phyloP scores from a whole-genome alignment of 108 stramenopile species.

The Epipyxis sp. region DNA sequence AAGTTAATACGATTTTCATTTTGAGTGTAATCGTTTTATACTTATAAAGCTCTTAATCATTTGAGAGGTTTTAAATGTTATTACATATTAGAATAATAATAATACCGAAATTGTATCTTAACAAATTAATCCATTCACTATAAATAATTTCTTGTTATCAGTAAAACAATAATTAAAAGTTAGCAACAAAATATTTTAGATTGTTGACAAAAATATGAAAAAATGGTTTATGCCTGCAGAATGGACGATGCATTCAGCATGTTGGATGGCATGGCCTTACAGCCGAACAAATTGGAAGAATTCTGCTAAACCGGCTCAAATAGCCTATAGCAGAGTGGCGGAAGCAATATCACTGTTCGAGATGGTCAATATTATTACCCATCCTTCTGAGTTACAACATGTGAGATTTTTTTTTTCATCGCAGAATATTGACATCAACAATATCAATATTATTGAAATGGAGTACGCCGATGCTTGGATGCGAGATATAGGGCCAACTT shows the following conservation, averaged over 20 bases:
- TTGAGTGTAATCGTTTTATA: no score
- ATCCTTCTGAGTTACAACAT: background rate
- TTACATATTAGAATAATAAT: no score
- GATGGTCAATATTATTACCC: background rate
- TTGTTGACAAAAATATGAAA: no score
- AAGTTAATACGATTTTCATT: no score
- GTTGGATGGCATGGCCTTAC: constrained; percentile 20
- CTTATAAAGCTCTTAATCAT: no score
- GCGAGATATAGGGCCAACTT: constrained; percentile 69
- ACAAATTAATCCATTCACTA: no score
- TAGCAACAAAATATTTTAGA: no score
- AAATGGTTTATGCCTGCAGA: constrained; percentile 8
- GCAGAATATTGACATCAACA: background rate
- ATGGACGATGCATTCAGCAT: background rate
- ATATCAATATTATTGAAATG: background rate
- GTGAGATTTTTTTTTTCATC: background rate
- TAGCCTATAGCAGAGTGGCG: background rate
- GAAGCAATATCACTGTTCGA: background rate
- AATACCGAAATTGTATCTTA: no score
- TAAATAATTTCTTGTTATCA: no score
- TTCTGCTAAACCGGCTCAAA: background rate
- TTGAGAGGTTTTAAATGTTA: no score
- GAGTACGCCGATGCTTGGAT: constrained; percentile 60
- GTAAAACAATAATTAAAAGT: no score
- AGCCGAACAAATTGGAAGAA: background rate